phyloP scores from a whole-genome alignment of 139 green algal genomes.

The Chlorella sp. region DNA sequence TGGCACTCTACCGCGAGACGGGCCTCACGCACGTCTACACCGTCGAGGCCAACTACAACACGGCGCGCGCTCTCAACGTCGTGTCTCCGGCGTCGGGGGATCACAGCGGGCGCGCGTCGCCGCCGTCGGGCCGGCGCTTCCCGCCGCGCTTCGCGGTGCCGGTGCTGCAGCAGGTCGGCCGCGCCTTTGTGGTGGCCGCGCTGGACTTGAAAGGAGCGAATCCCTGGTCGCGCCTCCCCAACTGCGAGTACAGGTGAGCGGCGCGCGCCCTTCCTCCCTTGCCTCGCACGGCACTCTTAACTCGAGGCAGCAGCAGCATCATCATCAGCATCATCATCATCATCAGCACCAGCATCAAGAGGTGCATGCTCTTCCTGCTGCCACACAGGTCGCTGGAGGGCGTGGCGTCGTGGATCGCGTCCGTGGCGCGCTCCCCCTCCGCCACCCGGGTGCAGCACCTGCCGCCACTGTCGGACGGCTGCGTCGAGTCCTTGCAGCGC shows the following conservation, averaged over 20 bases:
- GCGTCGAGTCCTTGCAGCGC: slow-evolving; percentile 6
- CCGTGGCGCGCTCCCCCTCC: slow-evolving; percentile 8
- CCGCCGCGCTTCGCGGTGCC: slow-evolving; percentile 20
- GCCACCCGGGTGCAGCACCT: slow-evolving; percentile 19
- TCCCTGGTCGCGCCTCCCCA: slow-evolving; percentile 43
- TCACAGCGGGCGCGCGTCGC: slow-evolving; percentile 28
- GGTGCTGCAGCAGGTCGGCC: slow-evolving; percentile 14
- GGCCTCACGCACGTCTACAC: slow-evolving; percentile 52
- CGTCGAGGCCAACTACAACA: slow-evolving; percentile 53
- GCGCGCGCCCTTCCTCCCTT: no score
- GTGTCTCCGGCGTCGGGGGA: slow-evolving; percentile 20
- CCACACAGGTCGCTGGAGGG: slow-evolving; percentile 30
- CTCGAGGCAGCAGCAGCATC: no score
- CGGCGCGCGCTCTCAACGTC: slow-evolving; percentile 17
- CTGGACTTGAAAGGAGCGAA: slow-evolving; percentile 44
- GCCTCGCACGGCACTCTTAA: no score
- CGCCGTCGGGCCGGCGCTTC: slow-evolving; percentile 20
- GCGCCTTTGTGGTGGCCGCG: slow-evolving; percentile 8
- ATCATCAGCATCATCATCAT: no score
- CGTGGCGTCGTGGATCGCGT: slow-evolving; percentile 25
- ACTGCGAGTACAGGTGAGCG: slow-evolving; percentile 34
- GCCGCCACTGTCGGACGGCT: slow-evolving; percentile 14
- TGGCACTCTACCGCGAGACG: slow-evolving; percentile 45
- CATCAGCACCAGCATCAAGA: no score
- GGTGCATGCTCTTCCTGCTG: no score